phyloP scores from a whole-genome alignment of 306 rosid genomes.

The Gleditsia sinensis region DNA sequence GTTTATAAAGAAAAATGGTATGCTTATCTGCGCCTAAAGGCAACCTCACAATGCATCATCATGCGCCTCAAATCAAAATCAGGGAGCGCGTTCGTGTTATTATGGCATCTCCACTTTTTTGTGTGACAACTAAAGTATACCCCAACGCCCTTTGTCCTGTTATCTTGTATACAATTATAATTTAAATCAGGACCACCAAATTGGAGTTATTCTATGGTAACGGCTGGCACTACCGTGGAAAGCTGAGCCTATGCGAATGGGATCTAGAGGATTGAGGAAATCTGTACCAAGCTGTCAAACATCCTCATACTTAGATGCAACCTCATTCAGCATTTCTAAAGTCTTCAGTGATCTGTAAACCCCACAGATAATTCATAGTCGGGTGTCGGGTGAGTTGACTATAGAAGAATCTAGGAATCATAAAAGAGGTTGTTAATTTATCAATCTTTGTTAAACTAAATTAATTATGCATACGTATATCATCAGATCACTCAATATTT shows the following conservation, averaged over 20 bases:
- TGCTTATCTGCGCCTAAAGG: slow-evolving; percentile 20
- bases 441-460: too few relatives aligned
- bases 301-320: slow-evolving; percentile 4
- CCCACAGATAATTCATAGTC: background rate
- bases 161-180: slow-evolving; percentile 17
- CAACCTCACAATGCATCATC: slow-evolving; percentile 49
- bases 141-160: slow-evolving; percentile 45
- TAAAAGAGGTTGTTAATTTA: too few relatives aligned
- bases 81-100: slow-evolving; percentile 28
- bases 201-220: slow-evolving; percentile 10
- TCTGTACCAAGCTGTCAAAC: slow-evolving; percentile 25
- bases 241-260: background rate
- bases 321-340: background rate
- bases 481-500: too few relatives aligned
- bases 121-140: slow-evolving; percentile 38
- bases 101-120: slow-evolving; percentile 34
- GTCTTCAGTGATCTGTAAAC: background rate
- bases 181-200: slow-evolving; percentile 26
- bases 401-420: background rate
- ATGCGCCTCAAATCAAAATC: slow-evolving; percentile 36
- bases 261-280: background rate
- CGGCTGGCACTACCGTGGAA: slow-evolving; percentile 8
- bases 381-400: background rate
- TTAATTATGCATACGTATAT: too few relatives aligned
- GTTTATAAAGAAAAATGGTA: slow-evolving; percentile 5